A percentile compares a stretch with the other conserved stretches of the same genome.
Evolutionary conservation across 768 basidiomycete genomes (phyloP).

Genomic region (Cystobasidiopsis lactophilus): DNA sequence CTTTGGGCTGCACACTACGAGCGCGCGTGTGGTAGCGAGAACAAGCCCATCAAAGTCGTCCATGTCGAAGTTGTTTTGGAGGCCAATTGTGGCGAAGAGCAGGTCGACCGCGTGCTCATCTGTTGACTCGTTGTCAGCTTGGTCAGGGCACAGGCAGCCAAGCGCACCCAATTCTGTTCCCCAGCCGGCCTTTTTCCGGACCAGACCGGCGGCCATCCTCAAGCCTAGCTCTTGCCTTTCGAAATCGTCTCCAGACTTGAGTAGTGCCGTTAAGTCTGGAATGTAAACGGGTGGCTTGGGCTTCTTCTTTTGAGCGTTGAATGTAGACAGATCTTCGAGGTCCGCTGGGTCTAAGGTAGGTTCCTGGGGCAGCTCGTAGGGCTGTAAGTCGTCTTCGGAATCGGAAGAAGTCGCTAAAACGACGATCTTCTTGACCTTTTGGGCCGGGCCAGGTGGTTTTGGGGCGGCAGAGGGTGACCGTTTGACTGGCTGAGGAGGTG

Average conservation of each 20-base stretch:
- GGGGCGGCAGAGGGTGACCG: too few relatives aligned
- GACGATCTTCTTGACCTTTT: constrained; percentile 32
- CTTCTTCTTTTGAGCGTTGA: constrained; percentile 33
- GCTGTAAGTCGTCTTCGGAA: constrained; percentile 14
- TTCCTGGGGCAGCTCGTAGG: constrained; percentile 12
- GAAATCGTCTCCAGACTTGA: constrained; percentile 49
- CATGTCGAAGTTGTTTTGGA: constrained; percentile 71
- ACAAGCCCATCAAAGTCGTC: constrained; percentile 52
- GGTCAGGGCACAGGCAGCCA: neutral
- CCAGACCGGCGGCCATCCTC: constrained; percentile 53
- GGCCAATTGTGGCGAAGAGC: constrained; percentile 42
- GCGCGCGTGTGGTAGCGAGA: constrained; percentile 52
- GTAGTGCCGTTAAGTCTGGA: constrained; percentile 51
- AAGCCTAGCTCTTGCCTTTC: constrained; percentile 63
- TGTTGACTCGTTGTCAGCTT: constrained; percentile 23
- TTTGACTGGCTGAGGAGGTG: neutral
- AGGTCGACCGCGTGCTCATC: constrained; percentile 80
- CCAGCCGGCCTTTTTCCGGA: constrained; percentile 59
- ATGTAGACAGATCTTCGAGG: constrained; percentile 55
- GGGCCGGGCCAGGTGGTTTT: neutral
- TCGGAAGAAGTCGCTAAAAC: constrained; percentile 21
- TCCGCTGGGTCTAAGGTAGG: constrained; percentile 37
- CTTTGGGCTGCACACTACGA: constrained; percentile 55
- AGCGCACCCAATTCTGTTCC: constrained; percentile 68
- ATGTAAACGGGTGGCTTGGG: constrained; percentile 72